Base-by-base conservation (phyloP, 495 filamentous ascomycete genomes). In the Filosporella fistucella region DNA sequence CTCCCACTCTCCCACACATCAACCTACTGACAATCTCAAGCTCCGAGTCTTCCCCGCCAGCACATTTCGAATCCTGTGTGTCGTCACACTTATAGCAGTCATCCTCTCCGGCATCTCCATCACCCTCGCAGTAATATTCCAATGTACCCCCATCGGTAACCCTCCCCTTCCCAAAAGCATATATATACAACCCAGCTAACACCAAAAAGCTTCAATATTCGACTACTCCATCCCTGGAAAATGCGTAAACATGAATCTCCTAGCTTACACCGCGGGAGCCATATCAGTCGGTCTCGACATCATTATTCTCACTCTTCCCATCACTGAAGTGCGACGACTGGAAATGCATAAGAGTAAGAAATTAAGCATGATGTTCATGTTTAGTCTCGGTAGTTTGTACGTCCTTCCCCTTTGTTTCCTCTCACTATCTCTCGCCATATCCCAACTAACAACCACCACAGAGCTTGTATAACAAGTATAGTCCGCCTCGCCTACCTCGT, bases 281-380 rank as follows among this genome's bases (percentile, higher is more conserved):
- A 43, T 43, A 24, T 28, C 41, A 4, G 20, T 43, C 6, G 23
- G 18, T 17, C 17, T 29, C n/a, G 41, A 43, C 17, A 18, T 43
- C n/a, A 13, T 30, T 13, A 25, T 43, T 4, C 26, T 43, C 12
- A 14, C 32, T 17, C 17, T 43, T 2, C 41, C 41, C 2, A 30
- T 43, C 17, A 24, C 41, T 14, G 26, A 18, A 29, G 17, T 26
- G 2, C 11, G 29, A 4, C 17, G 24, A 17, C 24, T 43, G 13
- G 9, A 32, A 11, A 43, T 43, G 41, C 29, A 25, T n/a, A 8
- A 29, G n/a, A 43, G 16, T n/a, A 43, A 43, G 24, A 43, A 43
- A 17, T 17, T 43, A 11, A 43, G 16, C 4, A 30, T 43, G 16
- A 12, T 43, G 26, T 17, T 43, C 13, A 32, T 43, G 41, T 43